Percentiles rank a stretch among this genome's conserved stretches.
Conservation (phyloP, 305 asterid species). For the Fraxinus floribunda region DNA sequence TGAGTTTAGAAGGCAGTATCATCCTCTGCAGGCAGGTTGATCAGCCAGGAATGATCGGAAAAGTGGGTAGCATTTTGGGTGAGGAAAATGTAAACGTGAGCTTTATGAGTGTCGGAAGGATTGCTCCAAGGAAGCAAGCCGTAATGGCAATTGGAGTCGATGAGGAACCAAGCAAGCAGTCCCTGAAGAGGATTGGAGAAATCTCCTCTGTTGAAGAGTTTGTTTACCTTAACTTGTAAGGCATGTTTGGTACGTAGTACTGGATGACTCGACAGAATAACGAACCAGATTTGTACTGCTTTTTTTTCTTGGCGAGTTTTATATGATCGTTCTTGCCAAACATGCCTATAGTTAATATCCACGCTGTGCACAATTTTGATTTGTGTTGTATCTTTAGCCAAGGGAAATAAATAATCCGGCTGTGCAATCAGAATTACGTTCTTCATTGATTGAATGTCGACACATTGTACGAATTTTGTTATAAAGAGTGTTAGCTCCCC, state of each 20-base stretch:
- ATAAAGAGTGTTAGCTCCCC: neutral
- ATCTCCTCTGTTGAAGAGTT: constrained; percentile 78
- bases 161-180: constrained; percentile 71
- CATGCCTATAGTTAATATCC: neutral
- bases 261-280: neutral
- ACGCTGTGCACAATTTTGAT: constrained; percentile 30
- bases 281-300: neutral
- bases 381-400: constrained; percentile 13
- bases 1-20: constrained; percentile 85
- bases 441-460: constrained; percentile 1
- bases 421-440: neutral
- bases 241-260: neutral
- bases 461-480: constrained; percentile 2
- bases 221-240: constrained; percentile 48
- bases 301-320: neutral
- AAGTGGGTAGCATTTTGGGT: constrained; percentile 78
- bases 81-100: constrained; percentile 87
- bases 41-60: constrained; percentile 96
- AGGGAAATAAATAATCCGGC: constrained; percentile 20
- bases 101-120: constrained; percentile 92
- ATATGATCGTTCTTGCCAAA: neutral
- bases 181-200: constrained; percentile 88
- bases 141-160: constrained; percentile 98
- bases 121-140: constrained; percentile 84
- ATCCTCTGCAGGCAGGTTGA: constrained; percentile 94